Conservation (phyloP, 1,284 basidiomycete genomes). For the Chalciporus sp. region DNA sequence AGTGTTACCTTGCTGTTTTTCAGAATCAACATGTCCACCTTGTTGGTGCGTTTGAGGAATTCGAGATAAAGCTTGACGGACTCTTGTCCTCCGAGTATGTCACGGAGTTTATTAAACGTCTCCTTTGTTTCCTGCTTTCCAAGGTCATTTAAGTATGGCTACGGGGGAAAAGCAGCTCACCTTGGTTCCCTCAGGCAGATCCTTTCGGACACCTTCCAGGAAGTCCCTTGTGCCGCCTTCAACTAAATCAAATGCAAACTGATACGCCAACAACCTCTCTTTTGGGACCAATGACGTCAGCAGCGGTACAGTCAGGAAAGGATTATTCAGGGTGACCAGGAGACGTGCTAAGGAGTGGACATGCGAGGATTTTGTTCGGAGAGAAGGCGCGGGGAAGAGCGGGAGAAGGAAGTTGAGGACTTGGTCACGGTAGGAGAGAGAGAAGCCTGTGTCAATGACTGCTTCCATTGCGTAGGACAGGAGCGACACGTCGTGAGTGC, state of each 20-base stretch:
- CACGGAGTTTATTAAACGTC: constrained; percentile 72
- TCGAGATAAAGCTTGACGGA: constrained; percentile 91
- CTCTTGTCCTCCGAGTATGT: constrained; percentile 86
- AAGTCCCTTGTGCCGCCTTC: constrained; percentile 94
- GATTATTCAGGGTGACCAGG: constrained; percentile 83
- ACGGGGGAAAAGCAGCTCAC: constrained; percentile 40
- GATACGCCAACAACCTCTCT: constrained; percentile 81
- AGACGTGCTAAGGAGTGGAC: constrained; percentile 82
- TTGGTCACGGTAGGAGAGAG: constrained; percentile 80
- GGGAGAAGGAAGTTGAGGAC: constrained; percentile 86
- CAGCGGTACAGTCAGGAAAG: constrained; percentile 72
- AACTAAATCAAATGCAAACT: constrained; percentile 91
- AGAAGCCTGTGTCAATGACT: constrained; percentile 81
- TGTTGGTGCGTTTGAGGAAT: constrained; percentile 93
- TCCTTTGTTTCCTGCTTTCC: constrained; percentile 54
- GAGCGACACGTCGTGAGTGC: constrained; percentile 73
- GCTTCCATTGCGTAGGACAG: constrained; percentile 91
- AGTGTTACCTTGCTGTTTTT: constrained; percentile 82
- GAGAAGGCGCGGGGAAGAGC: constrained; percentile 71
- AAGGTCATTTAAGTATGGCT: constrained; percentile 12
- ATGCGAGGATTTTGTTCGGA: constrained; percentile 71
- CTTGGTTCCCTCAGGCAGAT: constrained; percentile 65
- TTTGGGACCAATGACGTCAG: constrained; percentile 71
- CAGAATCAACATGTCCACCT: constrained; percentile 87
- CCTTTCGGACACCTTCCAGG: constrained; percentile 70